Evolutionary conservation across 495 filamentous ascomycete genomes (phyloP).

Genomic region (Mycothermus thermophilus): DNA sequence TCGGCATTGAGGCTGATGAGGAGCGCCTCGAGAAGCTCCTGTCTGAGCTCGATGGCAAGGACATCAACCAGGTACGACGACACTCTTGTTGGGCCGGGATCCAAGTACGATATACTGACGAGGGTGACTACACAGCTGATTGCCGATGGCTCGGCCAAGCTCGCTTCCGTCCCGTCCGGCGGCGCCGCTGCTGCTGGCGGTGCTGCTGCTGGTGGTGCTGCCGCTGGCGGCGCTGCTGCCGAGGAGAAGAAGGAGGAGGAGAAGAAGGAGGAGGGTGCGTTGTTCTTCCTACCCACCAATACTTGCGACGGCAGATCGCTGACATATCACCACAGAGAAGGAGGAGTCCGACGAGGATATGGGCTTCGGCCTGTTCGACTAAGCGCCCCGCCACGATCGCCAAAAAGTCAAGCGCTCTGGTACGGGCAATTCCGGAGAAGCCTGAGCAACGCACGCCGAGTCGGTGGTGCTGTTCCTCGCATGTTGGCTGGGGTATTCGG

Average conservation of each 20-base stretch:
- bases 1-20: slow-evolving; percentile 87
- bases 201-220: slow-evolving; percentile 48
- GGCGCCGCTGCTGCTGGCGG: slow-evolving; percentile 63
- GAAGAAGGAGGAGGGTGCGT: slow-evolving; percentile 59
- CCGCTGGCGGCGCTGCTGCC: slow-evolving; percentile 52
- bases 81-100: too few species aligned
- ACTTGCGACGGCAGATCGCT: too few species aligned
- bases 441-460: too few species aligned
- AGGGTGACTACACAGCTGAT: slow-evolving; percentile 53
- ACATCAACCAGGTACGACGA: slow-evolving; percentile 73
- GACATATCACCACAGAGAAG: slow-evolving; percentile 42
- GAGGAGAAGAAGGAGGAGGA: slow-evolving; percentile 57
- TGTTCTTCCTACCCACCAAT: too few species aligned
- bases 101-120: too few species aligned
- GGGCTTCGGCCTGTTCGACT: slow-evolving; percentile 99
- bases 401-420: slow-evolving; percentile 2
- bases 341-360: slow-evolving; percentile 99
- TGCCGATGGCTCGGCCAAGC: slow-evolving; percentile 76
- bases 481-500: slow-evolving; percentile 5
- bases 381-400: slow-evolving; percentile 24
- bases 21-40: slow-evolving; percentile 78
- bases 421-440: slow-evolving; percentile 15
- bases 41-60: slow-evolving; percentile 91
- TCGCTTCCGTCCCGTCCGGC: slow-evolving; percentile 93
- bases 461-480: slow-evolving; percentile 6